These are phyloP conservation scores for Saxophila tyrrhenica DNA, from an alignment of 495 filamentous ascomycete genomes.

Conservation along the genomic window DNA sequence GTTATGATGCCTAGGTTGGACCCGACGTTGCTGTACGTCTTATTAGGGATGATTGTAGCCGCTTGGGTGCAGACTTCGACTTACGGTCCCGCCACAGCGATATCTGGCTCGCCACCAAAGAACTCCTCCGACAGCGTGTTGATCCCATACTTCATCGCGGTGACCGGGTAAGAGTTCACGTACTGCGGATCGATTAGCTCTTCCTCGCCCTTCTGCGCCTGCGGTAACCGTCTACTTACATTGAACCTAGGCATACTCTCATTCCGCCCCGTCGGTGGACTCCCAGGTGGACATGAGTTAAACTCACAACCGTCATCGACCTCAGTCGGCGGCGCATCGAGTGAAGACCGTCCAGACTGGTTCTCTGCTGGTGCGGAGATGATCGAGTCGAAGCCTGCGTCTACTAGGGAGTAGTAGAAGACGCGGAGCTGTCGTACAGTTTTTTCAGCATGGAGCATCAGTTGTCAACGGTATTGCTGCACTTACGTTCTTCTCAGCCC, in stretches of 20 bases:
- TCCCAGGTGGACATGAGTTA: conserved; percentile 45
- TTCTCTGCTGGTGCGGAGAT: conserved; percentile 55
- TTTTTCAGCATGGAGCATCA: not conserved
- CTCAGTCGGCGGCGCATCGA: conserved; percentile 35
- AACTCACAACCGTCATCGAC: conserved; percentile 43
- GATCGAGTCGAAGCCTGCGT: conserved; percentile 46
- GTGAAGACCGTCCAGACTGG: conserved; percentile 50
- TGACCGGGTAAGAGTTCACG: conserved; percentile 59
- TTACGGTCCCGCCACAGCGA: conserved; percentile 46
- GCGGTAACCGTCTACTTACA: conserved; percentile 1
- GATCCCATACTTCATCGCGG: conserved; percentile 53
- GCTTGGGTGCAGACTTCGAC: too few species aligned
- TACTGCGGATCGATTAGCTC: conserved; percentile 27
- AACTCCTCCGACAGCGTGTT: conserved; percentile 39
- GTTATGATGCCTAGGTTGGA: conserved; percentile 42
- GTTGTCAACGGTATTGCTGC: not conserved
- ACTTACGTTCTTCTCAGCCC: conserved; percentile 52
- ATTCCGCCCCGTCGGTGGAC: conserved; percentile 44
- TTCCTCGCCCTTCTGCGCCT: not conserved
- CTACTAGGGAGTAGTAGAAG: conserved; percentile 41
- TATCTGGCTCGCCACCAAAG: conserved; percentile 40
- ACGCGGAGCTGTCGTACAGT: conserved; percentile 27
- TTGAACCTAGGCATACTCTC: conserved; percentile 46
- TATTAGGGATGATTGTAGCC: conserved; percentile 40
- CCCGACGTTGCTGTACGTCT: conserved; percentile 30